Evolutionary conservation across 129 eudicot species (phyloP).

Genomic region (Pseudognaphalium luteoalbum): DNA sequence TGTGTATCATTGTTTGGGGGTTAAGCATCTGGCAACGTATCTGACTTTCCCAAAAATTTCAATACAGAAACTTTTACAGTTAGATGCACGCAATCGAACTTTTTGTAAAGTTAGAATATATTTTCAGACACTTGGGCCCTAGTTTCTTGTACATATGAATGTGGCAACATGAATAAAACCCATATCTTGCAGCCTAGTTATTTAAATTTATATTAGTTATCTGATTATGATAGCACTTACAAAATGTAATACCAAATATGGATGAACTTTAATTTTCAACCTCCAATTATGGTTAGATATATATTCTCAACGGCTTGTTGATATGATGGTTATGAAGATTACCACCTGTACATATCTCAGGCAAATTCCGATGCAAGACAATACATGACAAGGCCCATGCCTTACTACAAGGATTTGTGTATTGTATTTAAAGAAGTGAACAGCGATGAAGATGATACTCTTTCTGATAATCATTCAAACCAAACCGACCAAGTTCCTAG

Average conservation of each 20-base stretch:
- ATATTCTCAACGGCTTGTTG: not conserved
- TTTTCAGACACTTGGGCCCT: too few species aligned
- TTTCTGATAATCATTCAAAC: slow-evolving; percentile 32
- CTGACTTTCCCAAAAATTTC: too few species aligned
- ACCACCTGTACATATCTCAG: slow-evolving; percentile 24
- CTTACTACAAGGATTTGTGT: slow-evolving; percentile 43
- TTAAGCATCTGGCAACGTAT: too few species aligned
- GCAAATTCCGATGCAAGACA: slow-evolving; percentile 49
- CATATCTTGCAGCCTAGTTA: not conserved
- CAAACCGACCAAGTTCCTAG: slow-evolving; percentile 23
- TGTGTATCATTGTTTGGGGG: not conserved
- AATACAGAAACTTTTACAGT: too few species aligned
- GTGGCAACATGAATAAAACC: too few species aligned
- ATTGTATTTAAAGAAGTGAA: slow-evolving; percentile 33
- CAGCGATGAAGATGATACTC: slow-evolving; percentile 26
- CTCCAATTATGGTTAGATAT: not conserved
- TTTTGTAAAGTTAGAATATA: too few species aligned
- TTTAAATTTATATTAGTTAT: not conserved
- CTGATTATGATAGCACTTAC: not conserved
- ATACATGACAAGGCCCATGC: slow-evolving; percentile 58
- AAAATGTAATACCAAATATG: not conserved
- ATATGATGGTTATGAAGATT: not conserved
- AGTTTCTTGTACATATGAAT: too few species aligned
- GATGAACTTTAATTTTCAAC: too few species aligned
- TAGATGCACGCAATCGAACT: too few species aligned